Conservation (phyloP, 371 early-diverging fungal genomes). For the Umbelopsis sp. region DNA sequence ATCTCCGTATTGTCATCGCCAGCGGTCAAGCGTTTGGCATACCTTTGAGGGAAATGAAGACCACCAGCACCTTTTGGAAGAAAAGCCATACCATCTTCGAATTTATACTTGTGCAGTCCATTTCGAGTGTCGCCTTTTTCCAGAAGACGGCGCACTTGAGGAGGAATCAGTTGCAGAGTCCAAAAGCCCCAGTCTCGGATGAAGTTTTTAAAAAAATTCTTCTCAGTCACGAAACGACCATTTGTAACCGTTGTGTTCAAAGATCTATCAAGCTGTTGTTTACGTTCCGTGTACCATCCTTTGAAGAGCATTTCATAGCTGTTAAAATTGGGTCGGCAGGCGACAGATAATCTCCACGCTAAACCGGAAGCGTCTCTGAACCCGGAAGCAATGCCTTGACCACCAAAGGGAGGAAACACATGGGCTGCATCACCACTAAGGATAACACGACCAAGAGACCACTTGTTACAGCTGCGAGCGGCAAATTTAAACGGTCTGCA, state of each 20-base stretch:
- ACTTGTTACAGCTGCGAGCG: constrained; percentile 16
- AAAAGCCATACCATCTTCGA: constrained; percentile 9
- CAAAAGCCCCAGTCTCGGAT: constrained; percentile 9
- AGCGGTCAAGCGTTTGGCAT: neutral
- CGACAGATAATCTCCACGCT: constrained; percentile 11
- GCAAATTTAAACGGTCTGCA: constrained; percentile 11
- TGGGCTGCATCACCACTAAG: constrained; percentile 17
- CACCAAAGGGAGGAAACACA: constrained; percentile 19
- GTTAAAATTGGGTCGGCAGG: constrained; percentile 13
- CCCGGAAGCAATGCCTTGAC: constrained; percentile 17
- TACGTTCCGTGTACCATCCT: constrained; percentile 14
- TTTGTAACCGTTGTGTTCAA: constrained; percentile 1
- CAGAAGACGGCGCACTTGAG: neutral
- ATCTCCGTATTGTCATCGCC: neutral
- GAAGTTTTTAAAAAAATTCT: neutral
- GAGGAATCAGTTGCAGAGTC: constrained; percentile 13
- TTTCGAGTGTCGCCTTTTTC: neutral
- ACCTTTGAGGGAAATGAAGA: neutral
- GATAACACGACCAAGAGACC: constrained; percentile 17
- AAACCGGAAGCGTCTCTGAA: constrained; percentile 16
- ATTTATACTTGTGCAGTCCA: neutral
- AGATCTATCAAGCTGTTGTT: constrained; percentile 13
- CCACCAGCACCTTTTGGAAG: constrained; percentile 16
- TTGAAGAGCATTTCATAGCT: neutral
- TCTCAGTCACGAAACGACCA: constrained; percentile 11